Percentiles rank a stretch among this genome's conserved stretches.
phyloP scores from a whole-genome alignment of 2,329 filamentous ascomycete species.

The Ilyonectria destructans region DNA sequence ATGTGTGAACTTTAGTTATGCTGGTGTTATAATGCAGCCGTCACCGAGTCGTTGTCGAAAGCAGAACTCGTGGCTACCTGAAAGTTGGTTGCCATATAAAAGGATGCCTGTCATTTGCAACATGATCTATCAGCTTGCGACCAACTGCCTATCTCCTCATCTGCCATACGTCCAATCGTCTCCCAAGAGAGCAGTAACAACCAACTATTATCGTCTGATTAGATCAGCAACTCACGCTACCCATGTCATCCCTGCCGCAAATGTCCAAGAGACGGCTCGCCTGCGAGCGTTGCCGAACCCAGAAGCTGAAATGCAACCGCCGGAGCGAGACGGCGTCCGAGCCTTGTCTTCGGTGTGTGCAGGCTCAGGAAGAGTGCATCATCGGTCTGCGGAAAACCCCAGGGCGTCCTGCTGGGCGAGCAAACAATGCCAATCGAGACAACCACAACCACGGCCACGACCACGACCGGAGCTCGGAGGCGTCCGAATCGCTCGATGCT shows the following conservation, averaged over 20 bases:
- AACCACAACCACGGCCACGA: not conserved
- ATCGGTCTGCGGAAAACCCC: not conserved
- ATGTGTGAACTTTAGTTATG: not conserved
- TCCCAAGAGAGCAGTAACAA: not conserved
- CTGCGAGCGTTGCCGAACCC: constrained; percentile 1
- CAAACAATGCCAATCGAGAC: not conserved
- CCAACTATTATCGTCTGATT: not conserved
- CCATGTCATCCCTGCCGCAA: not conserved
- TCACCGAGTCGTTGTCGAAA: not conserved
- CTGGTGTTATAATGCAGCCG: not conserved
- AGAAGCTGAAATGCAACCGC: constrained; percentile 4
- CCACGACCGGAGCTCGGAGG: not conserved
- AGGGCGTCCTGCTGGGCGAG: not conserved
- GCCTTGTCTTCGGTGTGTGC: not conserved
- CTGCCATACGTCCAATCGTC: not conserved
- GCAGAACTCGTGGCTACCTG: not conserved
- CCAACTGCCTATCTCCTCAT: not conserved
- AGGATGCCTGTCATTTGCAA: not conserved
- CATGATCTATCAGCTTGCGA: not conserved
- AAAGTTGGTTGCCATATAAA: not conserved
- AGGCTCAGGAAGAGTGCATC: not conserved
- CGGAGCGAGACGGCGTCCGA: not conserved
- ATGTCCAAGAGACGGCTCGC: constrained; percentile 2
- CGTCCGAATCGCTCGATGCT: not conserved
- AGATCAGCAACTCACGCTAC: not conserved